Evolutionary conservation across 2,329 filamentous ascomycete species (phyloP).

Genomic region (Arthrobotrys entomopaga): DNA sequence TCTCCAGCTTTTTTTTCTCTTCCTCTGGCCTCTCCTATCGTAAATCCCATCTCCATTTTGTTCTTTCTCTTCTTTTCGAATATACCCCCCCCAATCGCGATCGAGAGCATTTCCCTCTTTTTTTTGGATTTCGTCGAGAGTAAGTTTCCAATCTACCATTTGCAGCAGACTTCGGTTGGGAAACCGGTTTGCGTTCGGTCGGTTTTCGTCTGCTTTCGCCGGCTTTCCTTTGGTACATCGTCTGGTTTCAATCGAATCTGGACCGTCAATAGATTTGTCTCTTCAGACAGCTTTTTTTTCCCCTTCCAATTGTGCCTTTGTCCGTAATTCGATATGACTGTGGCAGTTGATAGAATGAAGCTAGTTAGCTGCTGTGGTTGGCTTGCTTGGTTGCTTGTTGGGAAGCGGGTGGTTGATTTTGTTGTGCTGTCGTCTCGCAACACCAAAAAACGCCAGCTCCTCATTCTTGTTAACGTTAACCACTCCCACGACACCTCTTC

Average conservation of each 20-base stretch:
- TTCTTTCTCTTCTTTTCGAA: conserved; percentile 57
- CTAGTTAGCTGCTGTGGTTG: too few relatives aligned
- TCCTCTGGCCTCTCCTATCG: conserved; percentile 51
- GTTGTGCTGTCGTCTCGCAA: conserved; percentile 42
- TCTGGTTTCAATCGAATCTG: conserved; percentile 25
- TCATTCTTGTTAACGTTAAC: conserved; percentile 67
- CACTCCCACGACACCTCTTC: too few relatives aligned
- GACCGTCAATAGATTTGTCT: too few relatives aligned
- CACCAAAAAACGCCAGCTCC: conserved; percentile 57
- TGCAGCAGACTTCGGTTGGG: conserved; percentile 22
- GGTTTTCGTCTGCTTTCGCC: conserved; percentile 41
- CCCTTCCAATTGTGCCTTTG: too few relatives aligned
- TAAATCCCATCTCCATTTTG: conserved; percentile 59
- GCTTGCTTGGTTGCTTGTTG: conserved; percentile 21
- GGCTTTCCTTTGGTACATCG: conserved; percentile 9
- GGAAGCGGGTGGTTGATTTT: conserved; percentile 32
- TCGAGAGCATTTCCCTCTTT: conserved; percentile 10
- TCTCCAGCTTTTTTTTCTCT: conserved; percentile 44
- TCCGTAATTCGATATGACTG: too few relatives aligned
- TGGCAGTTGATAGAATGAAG: too few relatives aligned
- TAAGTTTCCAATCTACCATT: conserved; percentile 27
- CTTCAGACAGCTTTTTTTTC: too few relatives aligned
- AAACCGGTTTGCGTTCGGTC: conserved; percentile 29
- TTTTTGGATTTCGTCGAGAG: conserved; percentile 2
- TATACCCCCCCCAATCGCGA: conserved; percentile 45